Conservation (phyloP, 2,329 filamentous ascomycete genomes). For the Aspergillus thermomutatus region DNA sequence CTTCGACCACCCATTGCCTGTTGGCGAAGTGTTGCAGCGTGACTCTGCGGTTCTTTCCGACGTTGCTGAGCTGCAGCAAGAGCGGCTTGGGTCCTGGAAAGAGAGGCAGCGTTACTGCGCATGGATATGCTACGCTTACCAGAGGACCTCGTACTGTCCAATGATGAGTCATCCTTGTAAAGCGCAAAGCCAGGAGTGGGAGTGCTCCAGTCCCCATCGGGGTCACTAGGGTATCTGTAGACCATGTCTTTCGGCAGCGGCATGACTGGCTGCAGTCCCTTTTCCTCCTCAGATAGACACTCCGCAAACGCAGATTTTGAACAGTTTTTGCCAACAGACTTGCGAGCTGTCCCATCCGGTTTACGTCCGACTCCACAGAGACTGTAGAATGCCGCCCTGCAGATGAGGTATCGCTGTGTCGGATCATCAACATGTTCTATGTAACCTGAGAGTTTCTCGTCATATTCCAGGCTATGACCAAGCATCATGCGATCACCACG, state of each 20-base stretch:
- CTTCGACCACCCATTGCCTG: conserved; percentile 37
- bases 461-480: conserved; percentile 44
- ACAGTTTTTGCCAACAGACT: conserved; percentile 44
- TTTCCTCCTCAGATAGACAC: conserved; percentile 44
- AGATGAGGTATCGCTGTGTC: conserved; percentile 37
- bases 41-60: conserved; percentile 41
- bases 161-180: conserved; percentile 22
- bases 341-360: conserved; percentile 39
- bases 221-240: conserved; percentile 42
- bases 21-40: conserved; percentile 47
- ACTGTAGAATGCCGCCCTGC: conserved; percentile 42
- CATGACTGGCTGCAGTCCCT: conserved; percentile 43
- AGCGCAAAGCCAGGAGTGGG: conserved; percentile 17
- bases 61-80: conserved; percentile 40
- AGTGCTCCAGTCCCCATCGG: conserved; percentile 41
- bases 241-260: conserved; percentile 45
- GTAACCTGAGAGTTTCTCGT: conserved; percentile 35
- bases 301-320: conserved; percentile 46
- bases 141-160: conserved; percentile 27
- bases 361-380: conserved; percentile 45
- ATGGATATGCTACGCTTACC: conserved; percentile 25
- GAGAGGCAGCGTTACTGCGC: conserved; percentile 26
- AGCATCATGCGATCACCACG: conserved; percentile 43
- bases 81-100: conserved; percentile 37
- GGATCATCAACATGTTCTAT: conserved; percentile 35